Evolutionary conservation across 768 basidiomycete species (phyloP).

Genomic region (Lactifluus volemus): DNA sequence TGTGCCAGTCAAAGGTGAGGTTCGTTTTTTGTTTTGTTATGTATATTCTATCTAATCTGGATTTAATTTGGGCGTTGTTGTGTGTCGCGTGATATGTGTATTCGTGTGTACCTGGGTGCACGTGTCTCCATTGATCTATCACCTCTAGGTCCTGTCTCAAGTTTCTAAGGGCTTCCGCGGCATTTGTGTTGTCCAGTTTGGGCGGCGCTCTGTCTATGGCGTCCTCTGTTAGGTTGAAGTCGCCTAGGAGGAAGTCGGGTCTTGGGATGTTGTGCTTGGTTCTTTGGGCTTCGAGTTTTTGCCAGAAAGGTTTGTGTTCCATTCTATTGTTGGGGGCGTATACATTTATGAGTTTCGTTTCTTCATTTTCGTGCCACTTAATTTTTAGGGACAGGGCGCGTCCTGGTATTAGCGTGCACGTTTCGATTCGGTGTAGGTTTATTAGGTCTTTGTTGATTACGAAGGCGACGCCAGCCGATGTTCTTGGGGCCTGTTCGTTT

Average conservation of each 20-base stretch:
- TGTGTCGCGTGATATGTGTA: not conserved
- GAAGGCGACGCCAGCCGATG: not conserved
- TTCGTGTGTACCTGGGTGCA: not conserved
- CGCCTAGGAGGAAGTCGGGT: not conserved
- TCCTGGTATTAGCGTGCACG: not conserved
- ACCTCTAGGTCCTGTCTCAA: not conserved
- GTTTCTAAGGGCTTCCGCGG: not conserved
- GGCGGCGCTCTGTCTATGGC: not conserved
- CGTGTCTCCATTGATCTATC: not conserved
- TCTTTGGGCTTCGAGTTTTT: not conserved
- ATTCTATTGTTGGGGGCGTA: not conserved
- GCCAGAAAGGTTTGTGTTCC: not conserved
- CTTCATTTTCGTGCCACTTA: constrained; percentile 12
- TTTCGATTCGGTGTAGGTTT: fast-evolving
- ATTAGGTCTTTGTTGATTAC: not conserved
- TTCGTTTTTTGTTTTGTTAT: not conserved
- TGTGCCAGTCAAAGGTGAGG: not conserved
- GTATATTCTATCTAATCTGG: not conserved
- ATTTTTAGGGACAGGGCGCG: not conserved
- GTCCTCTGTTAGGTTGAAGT: not conserved
- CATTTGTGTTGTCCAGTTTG: not conserved
- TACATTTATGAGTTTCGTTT: not conserved
- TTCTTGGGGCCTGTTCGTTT: fast-evolving
- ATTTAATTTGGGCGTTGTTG: not conserved
- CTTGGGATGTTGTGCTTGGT: too few species aligned